These are phyloP conservation scores for Aspergillus latus DNA, from an alignment of 2,329 filamentous ascomycete genomes.

Conservation along the genomic window DNA sequence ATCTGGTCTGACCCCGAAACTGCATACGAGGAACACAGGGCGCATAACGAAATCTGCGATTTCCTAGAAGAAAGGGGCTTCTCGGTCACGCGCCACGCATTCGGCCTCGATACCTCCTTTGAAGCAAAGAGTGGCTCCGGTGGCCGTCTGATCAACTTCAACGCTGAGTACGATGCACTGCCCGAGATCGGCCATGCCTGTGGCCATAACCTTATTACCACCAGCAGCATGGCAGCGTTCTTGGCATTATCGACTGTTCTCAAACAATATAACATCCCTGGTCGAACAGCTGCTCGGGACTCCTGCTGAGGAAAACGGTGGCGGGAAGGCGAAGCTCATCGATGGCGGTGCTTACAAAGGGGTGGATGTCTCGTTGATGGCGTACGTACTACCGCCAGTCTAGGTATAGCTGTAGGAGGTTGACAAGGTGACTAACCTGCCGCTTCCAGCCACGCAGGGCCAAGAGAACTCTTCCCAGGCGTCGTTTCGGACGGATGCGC, in stretches of 20 bases:
- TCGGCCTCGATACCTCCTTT: constrained; percentile 55
- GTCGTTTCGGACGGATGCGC: constrained; percentile 8
- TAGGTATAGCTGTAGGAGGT: too few species aligned
- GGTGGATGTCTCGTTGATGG: constrained; percentile 48
- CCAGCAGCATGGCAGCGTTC: constrained; percentile 37
- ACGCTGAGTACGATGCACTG: constrained; percentile 47
- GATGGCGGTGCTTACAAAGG: constrained; percentile 45
- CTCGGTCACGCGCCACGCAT: constrained; percentile 50
- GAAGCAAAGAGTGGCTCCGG: constrained; percentile 47
- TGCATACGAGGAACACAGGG: constrained; percentile 52
- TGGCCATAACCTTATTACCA: constrained; percentile 43
- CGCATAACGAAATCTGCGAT: constrained; percentile 51
- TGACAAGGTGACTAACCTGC: constrained; percentile 10
- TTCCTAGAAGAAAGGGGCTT: constrained; percentile 50
- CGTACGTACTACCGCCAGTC: constrained; percentile 25
- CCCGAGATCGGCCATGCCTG: constrained; percentile 44
- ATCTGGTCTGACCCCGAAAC: constrained; percentile 54
- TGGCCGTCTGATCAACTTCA: constrained; percentile 38
- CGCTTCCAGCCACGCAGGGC: constrained; percentile 5
- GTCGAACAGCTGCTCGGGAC: constrained; percentile 40
- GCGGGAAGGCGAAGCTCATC: constrained; percentile 44
- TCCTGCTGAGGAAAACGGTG: constrained; percentile 41
- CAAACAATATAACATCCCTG: constrained; percentile 41
- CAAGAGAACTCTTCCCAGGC: too few species aligned
- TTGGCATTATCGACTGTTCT: constrained; percentile 51